A percentile compares a stretch with the other conserved stretches of the same genome.
These are phyloP conservation scores for Moesziomyces sp. DNA, from an alignment of 1,284 basidiomycete genomes.

Conservation along the genomic window DNA sequence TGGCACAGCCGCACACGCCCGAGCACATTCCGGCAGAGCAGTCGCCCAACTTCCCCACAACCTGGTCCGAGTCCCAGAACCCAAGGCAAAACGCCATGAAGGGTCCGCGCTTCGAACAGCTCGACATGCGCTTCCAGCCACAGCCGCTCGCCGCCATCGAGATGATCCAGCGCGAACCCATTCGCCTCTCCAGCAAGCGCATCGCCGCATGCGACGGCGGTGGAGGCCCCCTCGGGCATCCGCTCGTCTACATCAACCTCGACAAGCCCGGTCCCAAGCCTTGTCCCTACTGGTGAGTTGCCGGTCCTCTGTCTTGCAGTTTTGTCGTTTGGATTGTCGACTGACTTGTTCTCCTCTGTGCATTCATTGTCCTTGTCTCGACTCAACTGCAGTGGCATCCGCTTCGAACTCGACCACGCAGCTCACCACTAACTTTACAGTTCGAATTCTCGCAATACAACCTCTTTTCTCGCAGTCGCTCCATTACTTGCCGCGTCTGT, in stretches of 20 bases:
- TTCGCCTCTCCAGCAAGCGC: constrained; percentile 81
- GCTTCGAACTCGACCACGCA: constrained; percentile 52
- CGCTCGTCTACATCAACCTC: constrained; percentile 91
- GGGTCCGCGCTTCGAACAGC: constrained; percentile 91
- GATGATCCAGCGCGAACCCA: constrained; percentile 84
- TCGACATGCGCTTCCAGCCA: constrained; percentile 84
- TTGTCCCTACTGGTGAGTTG: constrained; percentile 62
- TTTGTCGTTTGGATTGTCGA: neutral
- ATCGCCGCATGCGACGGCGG: constrained; percentile 88
- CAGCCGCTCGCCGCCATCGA: constrained; percentile 91
- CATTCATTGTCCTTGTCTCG: neutral
- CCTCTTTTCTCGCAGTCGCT: too few relatives aligned
- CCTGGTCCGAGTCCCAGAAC: constrained; percentile 59
- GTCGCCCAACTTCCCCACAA: constrained; percentile 57
- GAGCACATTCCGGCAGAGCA: constrained; percentile 49
- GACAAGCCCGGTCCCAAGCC: constrained; percentile 69
- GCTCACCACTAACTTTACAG: constrained; percentile 28
- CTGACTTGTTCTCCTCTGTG: neutral
- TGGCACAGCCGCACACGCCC: constrained; percentile 59
- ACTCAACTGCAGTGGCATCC: constrained; percentile 39
- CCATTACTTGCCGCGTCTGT: too few relatives aligned
- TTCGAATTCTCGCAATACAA: too few relatives aligned
- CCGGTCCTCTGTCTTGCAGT: neutral
- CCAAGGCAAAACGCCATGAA: constrained; percentile 73
- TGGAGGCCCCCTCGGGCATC: constrained; percentile 93